Evolutionary conservation across 2,329 filamentous ascomycete genomes (phyloP), one percentile per base, ranked within the genome.

Genomic region (Chaetomiaceae sp.): DNA sequence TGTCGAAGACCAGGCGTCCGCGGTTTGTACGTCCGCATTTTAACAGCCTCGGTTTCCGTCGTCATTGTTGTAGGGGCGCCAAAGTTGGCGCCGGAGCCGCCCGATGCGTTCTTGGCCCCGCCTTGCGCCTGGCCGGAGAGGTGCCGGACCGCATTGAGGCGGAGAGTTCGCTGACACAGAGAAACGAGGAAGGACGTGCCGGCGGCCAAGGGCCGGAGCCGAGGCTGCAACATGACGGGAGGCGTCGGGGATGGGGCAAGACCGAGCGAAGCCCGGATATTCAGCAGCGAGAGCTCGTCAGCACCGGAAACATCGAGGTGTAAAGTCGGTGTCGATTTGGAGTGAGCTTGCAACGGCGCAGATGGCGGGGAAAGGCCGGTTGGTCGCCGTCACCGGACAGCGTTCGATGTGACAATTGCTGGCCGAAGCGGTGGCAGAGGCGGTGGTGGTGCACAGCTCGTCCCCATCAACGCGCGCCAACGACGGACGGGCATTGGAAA

Each of bases 1-100:
- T 98, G 93, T 60, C 93, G 83, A 49, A 95, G 68, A 76, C 93
- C 93, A 11, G 91, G 91, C 1, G 93, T 96, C 59, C 88, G 83
- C 29, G 93, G 93, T 66, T 87, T 97, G 68, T 96, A 98, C 44
- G 86, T 93, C 59, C 88, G 83, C 65, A 97, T 65, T 36, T 75
- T 68, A 14, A 70, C 66, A 14, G 70, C 63, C 33, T 71, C 60
- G 34, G 63, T 62, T 17, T 63, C 57, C 47, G 50, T 49, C 18
- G 50, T 45, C n/a, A n/a, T n/a, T n/a, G n/a, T n/a, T n/a, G n/a
- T n/a, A n/a, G 56, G 42, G n/a, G 39, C 27, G 19, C 40, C 48
- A 22, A 51, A 42, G 19, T 27, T 24, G 32, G 32, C 18, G 37
- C 17, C 34, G n/a, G 44, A 33, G 33, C 36, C 24, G 7, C 48